Evolutionary conservation across 371 early-diverging fungal species (phyloP), one percentile per base, ranked within the genome.

Genomic region (Rhizopus sp.): DNA sequence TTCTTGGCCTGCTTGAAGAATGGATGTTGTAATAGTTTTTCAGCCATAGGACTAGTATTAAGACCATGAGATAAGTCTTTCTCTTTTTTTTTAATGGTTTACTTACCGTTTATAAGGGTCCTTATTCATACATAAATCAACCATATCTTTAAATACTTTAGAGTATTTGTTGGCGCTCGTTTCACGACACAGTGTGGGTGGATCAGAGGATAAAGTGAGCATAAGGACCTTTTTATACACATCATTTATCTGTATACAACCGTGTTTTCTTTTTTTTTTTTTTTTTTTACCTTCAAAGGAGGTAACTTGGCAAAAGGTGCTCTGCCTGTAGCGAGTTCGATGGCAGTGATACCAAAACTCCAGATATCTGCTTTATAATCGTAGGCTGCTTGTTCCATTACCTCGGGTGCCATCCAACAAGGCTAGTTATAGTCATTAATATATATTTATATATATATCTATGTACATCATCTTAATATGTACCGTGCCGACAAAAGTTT

Each of bases 231-330:
- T 23, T 23, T 23, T 23, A 23, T 23, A 23, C 23, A 23, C 23
- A 2, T 23, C 23, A 23, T 10, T 13, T 10, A 8, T 10, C 39
- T 10, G 0, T 10, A 8, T 39, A 8, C 13, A 15, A 32, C n/a
- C 23, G 23, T 23, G 23, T 23, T 23, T 23, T 23, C 23, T 23
- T 23, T 23, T 35, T 7, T 37, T 15, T 35, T 7, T 37, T 15
- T 49, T 48, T 31, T 48, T 48, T 30, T 32, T 35, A 64, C 90
- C 78, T 92, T 92, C 37, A 93, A 64, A 4, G 93, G 93, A 10
- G 93, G 90, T 54, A 78, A 89, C 65, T 91, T 92, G 7, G 93
- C 90, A 66, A 89, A 92, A 7, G 95, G 95, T n/a, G 95, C 93
- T 59, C 88, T 87, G n/a, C 93, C 93, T 29, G 84, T 87, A 7